Evolutionary conservation across 2,329 filamentous ascomycete species (phyloP), one percentile per base, ranked within the genome.

Genomic region (Botrytis hyacinthi): DNA sequence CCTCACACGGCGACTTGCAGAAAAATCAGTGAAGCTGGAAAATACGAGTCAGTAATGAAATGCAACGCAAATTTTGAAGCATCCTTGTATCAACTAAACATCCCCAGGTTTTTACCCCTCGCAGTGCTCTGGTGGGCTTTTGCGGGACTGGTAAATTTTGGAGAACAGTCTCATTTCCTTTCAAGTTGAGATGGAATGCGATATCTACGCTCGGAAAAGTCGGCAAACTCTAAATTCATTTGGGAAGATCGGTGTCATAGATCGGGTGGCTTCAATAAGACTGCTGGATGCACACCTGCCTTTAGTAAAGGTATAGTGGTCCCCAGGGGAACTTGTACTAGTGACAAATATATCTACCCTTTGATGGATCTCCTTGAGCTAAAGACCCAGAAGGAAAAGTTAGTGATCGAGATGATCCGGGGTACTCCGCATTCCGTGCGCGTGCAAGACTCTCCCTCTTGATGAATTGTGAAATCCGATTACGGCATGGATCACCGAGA

Each of bases 1-100:
- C 69, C 42, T 71, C 59, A 71, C 32, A 40, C 32, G 46, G 44
- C 35, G 35, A 63, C 32, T 26, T 71, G 69, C 44, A 65, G 59
- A 46, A 65, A 40, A 54, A 63, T 65, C 44, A 42, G 42, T 71
- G 69, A 59, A 71, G 42, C 57, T 51, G n/a, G 42, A 7, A 42
- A 29, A 46, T 37, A 48, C 35, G 68, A 70, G 29, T 62, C 37
- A 51, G 57, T 51, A 37, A 26, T 32, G 7, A 12, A 42, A 42
- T 32, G 66, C 5, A 57, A 68, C 35, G 66, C 35, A 57, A 42
- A 20, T 42, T 26, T 57, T 29, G 35, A 51, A 57, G 35, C 37
- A 68, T 68, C 48, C 66, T 68, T 68, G 48, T 29, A 26, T 35
- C 42, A 66, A 66, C 66, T 7, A 57, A 29, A 7, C 40, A 42